Evolutionary conservation across 2,329 filamentous ascomycete genomes (phyloP).

Genomic region (Venturia effusa): DNA sequence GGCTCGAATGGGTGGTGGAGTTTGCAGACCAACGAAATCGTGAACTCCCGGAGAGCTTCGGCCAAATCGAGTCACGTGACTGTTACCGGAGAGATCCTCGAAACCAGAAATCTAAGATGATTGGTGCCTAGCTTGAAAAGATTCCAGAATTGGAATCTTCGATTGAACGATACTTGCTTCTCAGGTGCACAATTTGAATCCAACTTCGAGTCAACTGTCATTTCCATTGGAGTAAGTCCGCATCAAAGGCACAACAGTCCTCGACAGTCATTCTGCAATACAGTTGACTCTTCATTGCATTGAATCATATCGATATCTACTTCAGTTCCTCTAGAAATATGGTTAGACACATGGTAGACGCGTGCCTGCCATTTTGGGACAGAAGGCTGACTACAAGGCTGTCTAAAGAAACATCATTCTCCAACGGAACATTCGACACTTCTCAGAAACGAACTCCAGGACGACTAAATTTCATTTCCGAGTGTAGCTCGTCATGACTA

Average conservation of each 20-base stretch:
- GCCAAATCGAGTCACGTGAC: background rate
- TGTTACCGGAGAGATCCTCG: background rate
- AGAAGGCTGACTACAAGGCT: background rate
- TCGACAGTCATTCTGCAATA: background rate
- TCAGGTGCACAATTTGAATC: too few relatives aligned
- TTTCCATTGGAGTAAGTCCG: background rate
- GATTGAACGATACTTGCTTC: too few relatives aligned
- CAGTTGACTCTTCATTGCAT: background rate
- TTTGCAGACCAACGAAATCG: background rate
- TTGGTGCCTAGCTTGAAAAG: too few relatives aligned
- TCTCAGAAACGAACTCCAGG: background rate
- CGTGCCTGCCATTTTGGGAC: background rate
- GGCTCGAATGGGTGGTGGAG: background rate
- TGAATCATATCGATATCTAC: background rate
- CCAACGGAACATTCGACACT: background rate
- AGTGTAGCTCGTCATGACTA: background rate
- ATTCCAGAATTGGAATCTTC: too few relatives aligned
- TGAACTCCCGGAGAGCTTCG: slow-evolving; percentile 1
- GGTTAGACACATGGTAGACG: background rate
- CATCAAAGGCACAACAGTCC: background rate
- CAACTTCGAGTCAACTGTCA: too few relatives aligned
- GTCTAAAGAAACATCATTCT: background rate
- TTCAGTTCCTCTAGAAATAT: background rate
- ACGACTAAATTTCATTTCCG: background rate
- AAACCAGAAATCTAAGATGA: too few relatives aligned